Evolutionary conservation across 1,284 basidiomycete genomes (phyloP).

Genomic region (Kalmanozyma brasiliensis): DNA sequence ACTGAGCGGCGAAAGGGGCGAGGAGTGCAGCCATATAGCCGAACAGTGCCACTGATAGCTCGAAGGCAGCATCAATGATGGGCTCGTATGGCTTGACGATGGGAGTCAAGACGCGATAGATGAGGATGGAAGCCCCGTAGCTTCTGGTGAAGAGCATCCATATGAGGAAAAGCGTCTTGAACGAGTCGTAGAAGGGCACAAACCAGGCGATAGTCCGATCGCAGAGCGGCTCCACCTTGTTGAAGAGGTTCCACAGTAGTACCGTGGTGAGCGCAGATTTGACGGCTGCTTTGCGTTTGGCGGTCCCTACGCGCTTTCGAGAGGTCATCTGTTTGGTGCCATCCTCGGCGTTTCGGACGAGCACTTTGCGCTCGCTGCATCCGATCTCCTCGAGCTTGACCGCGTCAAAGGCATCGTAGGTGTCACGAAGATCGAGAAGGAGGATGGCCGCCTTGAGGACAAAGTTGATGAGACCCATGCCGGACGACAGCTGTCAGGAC

Average conservation of each 20-base stretch:
- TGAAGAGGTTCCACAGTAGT: slow-evolving; percentile 45
- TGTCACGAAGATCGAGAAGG: slow-evolving; percentile 37
- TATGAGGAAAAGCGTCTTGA: slow-evolving; percentile 49
- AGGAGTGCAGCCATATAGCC: slow-evolving; percentile 15
- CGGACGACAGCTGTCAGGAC: background rate
- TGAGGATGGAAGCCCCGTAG: slow-evolving; percentile 41
- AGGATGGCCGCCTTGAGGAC: slow-evolving; percentile 35
- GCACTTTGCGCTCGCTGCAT: slow-evolving; percentile 26
- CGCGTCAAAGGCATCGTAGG: slow-evolving; percentile 31
- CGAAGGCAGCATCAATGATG: slow-evolving; percentile 27
- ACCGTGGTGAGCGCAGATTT: slow-evolving; percentile 39
- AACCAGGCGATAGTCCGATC: slow-evolving; percentile 48
- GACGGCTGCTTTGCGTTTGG: slow-evolving; percentile 31
- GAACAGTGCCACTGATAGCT: slow-evolving; percentile 14
- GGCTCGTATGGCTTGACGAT: slow-evolving; percentile 36
- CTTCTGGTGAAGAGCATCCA: slow-evolving; percentile 51
- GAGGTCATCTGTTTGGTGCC: slow-evolving; percentile 28
- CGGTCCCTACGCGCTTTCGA: slow-evolving; percentile 27
- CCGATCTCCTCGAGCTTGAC: slow-evolving; percentile 33
- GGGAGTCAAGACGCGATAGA: slow-evolving; percentile 39
- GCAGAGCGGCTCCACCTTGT: slow-evolving; percentile 37
- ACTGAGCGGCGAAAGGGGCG: slow-evolving; percentile 4
- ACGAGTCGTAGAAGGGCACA: slow-evolving; percentile 49
- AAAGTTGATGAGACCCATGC: slow-evolving; percentile 42
- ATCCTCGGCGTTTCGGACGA: slow-evolving; percentile 29